Base-by-base conservation (phyloP, 2,329 filamentous ascomycete genomes). In the Penicillium sp. region DNA sequence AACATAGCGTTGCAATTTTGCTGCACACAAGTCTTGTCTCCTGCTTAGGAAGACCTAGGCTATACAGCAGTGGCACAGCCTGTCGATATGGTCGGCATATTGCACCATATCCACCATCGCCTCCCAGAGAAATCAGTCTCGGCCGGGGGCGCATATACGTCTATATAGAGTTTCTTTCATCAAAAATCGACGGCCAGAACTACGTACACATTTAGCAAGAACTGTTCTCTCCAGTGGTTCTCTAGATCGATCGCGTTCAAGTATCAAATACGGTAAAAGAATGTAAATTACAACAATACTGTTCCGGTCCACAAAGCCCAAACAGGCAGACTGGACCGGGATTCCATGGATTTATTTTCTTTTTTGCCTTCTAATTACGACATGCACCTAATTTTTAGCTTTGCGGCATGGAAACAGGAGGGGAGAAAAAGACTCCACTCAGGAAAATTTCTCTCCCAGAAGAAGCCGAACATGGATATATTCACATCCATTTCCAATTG, bases 351-450 rank as follows among this genome's bases (percentile, higher is more conserved):
- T 16, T 50, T 7, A n/a, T 42, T 42, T 50, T 19, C 3, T 42
- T 42, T 19, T 39, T 42, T 42, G 33, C 48, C 48, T 50, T 26
- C 21, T 29, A 6, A 26, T 42, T 16, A 11, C 9, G 1, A 37
- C 48, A 50, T 50, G 48, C 35, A 50, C 19, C 48, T 50, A 50
- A 19, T 19, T 27, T 21, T 50, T 50, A 50, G 48, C 48, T 50
- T 50, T 19, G 29, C 48, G 25, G 48, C n/a, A 50, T 11, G 25
- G 23, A 50, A 50, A 39, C 33, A 21, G 48, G 33, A 37, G 47
- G 46, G 31, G 47, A 25, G 21, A 23, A 13, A 26, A 31, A 10
- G 29, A 49, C 29, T 49, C 48, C 33, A 39, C 48, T 42, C 11
- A 13, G 23, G 19, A 35, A 33, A 26, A 25, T 42, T 37, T 33